phyloP scores from a whole-genome alignment of 1,284 basidiomycete genomes.

The Tilletia walkeri region DNA sequence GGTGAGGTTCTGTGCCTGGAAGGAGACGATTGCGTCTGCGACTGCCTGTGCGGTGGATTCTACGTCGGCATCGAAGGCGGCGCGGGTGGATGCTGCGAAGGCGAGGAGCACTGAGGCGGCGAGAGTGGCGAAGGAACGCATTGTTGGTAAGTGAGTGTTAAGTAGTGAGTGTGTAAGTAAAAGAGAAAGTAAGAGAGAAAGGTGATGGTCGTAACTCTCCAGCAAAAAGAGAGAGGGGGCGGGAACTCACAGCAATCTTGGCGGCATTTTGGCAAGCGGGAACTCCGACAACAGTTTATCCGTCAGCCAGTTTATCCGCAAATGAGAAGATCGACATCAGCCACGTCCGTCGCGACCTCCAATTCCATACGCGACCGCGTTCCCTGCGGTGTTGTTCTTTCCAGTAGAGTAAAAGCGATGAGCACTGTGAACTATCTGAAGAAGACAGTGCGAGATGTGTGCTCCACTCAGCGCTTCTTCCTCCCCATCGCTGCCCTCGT shows the following conservation, averaged over 20 bases:
- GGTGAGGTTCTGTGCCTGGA: slow-evolving; percentile 10
- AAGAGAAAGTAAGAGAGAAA: background rate
- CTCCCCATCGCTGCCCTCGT: slow-evolving; percentile 17
- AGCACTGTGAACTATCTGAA: background rate
- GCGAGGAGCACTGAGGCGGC: background rate
- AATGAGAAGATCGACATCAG: background rate
- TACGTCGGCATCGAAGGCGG: slow-evolving; percentile 11
- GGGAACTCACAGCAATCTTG: background rate
- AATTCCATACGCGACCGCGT: background rate
- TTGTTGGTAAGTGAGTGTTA: background rate
- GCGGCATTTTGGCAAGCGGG: too few species aligned
- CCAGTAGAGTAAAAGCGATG: background rate
- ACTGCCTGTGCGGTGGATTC: slow-evolving; percentile 4
- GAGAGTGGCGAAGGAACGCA: slow-evolving; percentile 14
- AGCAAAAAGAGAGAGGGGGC: background rate
- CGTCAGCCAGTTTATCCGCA: too few species aligned
- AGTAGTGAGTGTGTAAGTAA: background rate
- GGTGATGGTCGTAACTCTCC: background rate
- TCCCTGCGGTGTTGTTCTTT: too few species aligned
- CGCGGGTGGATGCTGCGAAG: slow-evolving; percentile 15
- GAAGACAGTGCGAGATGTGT: too few species aligned
- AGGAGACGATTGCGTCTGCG: slow-evolving; percentile 11
- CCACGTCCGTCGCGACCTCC: background rate
- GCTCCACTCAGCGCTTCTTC: slow-evolving; percentile 8
- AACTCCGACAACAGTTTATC: too few species aligned